A percentile compares a stretch with the other conserved stretches of the same genome.
phyloP scores from a whole-genome alignment of 805 yeast species.

The Pichia nakasei region DNA sequence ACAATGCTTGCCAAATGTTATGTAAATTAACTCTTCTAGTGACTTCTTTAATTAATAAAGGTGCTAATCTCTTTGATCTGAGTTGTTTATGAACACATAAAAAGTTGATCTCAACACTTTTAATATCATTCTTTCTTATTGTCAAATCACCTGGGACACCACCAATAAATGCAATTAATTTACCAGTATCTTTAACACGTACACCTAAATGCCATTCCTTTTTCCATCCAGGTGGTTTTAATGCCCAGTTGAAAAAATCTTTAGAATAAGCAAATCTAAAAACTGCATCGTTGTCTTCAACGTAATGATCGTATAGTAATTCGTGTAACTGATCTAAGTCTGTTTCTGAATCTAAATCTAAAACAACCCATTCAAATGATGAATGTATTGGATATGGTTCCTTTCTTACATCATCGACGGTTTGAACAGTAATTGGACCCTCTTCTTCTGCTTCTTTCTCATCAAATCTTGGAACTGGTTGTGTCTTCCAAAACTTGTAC shows the following conservation, averaged over 20 bases:
- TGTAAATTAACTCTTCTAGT: slow-evolving; percentile 82
- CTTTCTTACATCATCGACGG: slow-evolving; percentile 62
- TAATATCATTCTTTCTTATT: slow-evolving; percentile 40
- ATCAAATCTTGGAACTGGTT: slow-evolving; percentile 80
- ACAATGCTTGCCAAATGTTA: slow-evolving; percentile 91
- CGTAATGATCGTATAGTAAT: slow-evolving; percentile 80
- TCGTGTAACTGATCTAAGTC: slow-evolving; percentile 73
- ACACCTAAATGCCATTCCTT: slow-evolving; percentile 92
- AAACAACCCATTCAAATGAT: slow-evolving; percentile 84
- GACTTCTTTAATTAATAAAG: slow-evolving; percentile 86
- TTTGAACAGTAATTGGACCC: slow-evolving; percentile 66
- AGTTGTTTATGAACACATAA: slow-evolving; percentile 90
- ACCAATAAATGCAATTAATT: slow-evolving; percentile 84
- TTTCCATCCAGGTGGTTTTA: slow-evolving; percentile 88
- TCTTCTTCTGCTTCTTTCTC: slow-evolving; percentile 54
- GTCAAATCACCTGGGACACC: slow-evolving; percentile 74
- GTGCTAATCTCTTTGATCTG: slow-evolving; percentile 89
- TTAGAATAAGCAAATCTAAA: slow-evolving; percentile 85
- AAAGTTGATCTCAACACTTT: slow-evolving; percentile 85
- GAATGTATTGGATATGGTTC: slow-evolving; percentile 61
- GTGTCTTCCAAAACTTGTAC: slow-evolving; percentile 96
- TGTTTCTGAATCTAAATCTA: slow-evolving; percentile 48
- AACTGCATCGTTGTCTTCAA: slow-evolving; percentile 87
- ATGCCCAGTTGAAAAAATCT: slow-evolving; percentile 84
- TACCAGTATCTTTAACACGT: slow-evolving; percentile 65